A percentile compares a stretch with the other conserved stretches of the same genome.
These are phyloP conservation scores for Sicyos baderoa DNA, from an alignment of 306 rosid genomes.

Conservation along the genomic window DNA sequence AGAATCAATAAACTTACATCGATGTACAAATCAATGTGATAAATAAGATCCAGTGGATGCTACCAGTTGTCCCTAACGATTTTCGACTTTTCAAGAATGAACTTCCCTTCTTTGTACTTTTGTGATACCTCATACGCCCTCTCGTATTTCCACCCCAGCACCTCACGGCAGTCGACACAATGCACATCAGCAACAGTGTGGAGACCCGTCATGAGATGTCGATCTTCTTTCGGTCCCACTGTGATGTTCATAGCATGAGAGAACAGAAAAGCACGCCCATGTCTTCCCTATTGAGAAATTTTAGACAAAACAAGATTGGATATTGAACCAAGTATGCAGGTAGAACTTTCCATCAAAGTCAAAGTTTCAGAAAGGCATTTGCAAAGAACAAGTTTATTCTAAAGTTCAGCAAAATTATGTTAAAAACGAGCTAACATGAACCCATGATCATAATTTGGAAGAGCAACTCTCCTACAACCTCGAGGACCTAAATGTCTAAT, in stretches of 20 bases:
- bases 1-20: constrained; percentile 29
- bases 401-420: neutral
- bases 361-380: neutral
- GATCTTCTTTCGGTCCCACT: constrained; percentile 81
- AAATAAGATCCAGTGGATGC: constrained; percentile 26
- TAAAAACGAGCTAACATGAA: neutral
- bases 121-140: constrained; percentile 80
- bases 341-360: neutral
- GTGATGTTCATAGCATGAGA: constrained; percentile 83
- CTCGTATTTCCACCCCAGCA: constrained; percentile 92
- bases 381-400: neutral
- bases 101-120: constrained; percentile 97
- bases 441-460: neutral
- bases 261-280: constrained; percentile 91
- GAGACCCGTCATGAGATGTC: constrained; percentile 86
- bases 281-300: constrained; percentile 54
- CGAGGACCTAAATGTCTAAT: neutral
- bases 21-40: constrained; percentile 31
- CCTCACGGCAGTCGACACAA: constrained; percentile 78
- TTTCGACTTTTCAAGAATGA: constrained; percentile 86
- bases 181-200: constrained; percentile 88
- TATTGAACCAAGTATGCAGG: neutral
- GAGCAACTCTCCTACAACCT: neutral
- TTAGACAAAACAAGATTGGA: constrained; percentile 27
- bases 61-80: constrained; percentile 92